Evolutionary conservation across 257 asterid species (phyloP).

Genomic region (Ajuga chamaepitys): DNA sequence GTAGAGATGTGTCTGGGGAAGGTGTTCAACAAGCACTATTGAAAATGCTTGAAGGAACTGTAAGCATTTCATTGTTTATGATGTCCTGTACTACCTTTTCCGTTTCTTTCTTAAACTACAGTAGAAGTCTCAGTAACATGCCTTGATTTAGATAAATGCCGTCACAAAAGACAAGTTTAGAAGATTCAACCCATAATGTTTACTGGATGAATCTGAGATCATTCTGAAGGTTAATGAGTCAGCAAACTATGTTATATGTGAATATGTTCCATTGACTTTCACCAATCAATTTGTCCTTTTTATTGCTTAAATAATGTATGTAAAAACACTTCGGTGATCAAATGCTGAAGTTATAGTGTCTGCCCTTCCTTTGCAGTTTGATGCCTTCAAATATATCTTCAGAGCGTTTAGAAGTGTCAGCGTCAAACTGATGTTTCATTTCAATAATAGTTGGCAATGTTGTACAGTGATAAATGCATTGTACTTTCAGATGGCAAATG

Average conservation of each 20-base stretch:
- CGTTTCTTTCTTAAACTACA: background rate
- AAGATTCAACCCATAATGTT: background rate
- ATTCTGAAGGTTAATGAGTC: background rate
- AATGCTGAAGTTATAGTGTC: background rate
- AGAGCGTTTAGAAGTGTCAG: background rate
- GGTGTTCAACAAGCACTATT: conserved; percentile 97
- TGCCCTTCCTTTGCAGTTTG: background rate
- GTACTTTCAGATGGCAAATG: background rate
- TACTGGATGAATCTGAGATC: background rate
- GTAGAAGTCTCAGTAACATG: background rate
- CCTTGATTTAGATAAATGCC: background rate
- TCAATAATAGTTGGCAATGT: background rate
- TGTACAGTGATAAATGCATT: background rate
- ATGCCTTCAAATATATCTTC: background rate
- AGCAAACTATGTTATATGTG: background rate
- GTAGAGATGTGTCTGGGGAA: conserved; percentile 99
- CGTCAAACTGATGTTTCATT: background rate
- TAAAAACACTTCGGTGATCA: background rate
- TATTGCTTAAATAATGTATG: background rate
- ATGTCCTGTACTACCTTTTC: background rate
- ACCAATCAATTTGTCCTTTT: background rate
- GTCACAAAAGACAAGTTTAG: background rate
- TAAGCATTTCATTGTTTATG: conserved; percentile 31
- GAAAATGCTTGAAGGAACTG: conserved; percentile 99
- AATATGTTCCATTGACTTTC: background rate